phyloP scores from a whole-genome alignment of 2,329 filamentous ascomycete genomes.

The Aspergillus chevalieri region DNA sequence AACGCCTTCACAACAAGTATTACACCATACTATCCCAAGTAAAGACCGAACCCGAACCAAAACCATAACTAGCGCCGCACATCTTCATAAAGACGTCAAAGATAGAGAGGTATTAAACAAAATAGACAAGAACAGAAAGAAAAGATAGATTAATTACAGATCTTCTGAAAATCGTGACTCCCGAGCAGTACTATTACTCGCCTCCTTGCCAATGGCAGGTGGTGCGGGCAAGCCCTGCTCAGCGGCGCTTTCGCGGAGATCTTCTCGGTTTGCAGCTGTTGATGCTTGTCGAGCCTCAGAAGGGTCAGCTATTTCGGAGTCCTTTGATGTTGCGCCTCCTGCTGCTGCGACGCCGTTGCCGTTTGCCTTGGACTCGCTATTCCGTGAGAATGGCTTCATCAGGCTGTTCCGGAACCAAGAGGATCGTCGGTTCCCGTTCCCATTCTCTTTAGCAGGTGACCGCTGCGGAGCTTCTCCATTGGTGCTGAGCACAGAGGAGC shows the following conservation, averaged over 20 bases:
- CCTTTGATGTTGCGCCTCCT: conserved; percentile 3
- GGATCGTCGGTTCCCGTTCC: conserved; percentile 13
- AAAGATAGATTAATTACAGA: conserved; percentile 15
- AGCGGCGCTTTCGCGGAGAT: conserved; percentile 22
- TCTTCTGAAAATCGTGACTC: conserved; percentile 35
- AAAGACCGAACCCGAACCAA: no score
- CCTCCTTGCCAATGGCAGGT: conserved; percentile 18
- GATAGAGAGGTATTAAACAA: background rate
- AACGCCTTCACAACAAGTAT: no score
- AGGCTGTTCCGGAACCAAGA: conserved; percentile 23
- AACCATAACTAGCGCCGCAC: background rate
- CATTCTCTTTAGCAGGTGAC: conserved; percentile 10
- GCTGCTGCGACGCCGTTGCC: conserved; percentile 10
- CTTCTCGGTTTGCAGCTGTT: conserved; percentile 14
- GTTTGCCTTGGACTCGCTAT: conserved; percentile 15
- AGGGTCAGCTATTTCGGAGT: conserved; percentile 9
- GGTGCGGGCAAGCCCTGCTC: conserved; percentile 27
- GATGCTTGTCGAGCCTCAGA: conserved; percentile 6
- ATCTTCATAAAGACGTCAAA: background rate
- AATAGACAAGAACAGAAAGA: background rate
- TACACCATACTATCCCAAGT: no score
- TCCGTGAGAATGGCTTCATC: conserved; percentile 19
- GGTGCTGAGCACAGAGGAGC: background rate
- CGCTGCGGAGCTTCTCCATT: conserved; percentile 8
- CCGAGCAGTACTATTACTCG: conserved; percentile 20